phyloP scores from a whole-genome alignment of 108 stramenopile genomes.

The Seminavis robusta region DNA sequence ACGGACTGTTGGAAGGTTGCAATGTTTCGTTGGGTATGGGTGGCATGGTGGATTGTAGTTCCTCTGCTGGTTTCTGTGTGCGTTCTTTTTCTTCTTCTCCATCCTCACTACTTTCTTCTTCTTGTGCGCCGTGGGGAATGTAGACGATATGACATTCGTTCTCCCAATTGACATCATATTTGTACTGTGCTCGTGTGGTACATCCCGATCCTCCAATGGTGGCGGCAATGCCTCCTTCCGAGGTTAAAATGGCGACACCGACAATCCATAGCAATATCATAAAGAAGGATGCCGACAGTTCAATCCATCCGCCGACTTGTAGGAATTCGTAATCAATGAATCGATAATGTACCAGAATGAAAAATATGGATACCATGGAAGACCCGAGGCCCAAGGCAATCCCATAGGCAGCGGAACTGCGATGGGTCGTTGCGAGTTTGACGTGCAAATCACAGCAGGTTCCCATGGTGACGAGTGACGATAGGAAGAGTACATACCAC shows the following conservation, averaged over 20 bases:
- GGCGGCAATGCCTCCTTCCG: slow-evolving; percentile 35
- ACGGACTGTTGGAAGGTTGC: no score
- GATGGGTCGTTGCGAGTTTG: neutral
- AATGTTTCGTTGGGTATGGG: no score
- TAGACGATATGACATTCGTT: no score
- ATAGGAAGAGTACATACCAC: slow-evolving; percentile 57
- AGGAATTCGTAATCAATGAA: slow-evolving; percentile 42
- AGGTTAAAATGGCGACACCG: slow-evolving; percentile 30
- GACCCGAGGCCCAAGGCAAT: slow-evolving; percentile 43
- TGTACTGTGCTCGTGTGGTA: no score
- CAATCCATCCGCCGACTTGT: slow-evolving; percentile 45
- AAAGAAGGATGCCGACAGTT: slow-evolving; percentile 24
- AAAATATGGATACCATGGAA: slow-evolving; percentile 28
- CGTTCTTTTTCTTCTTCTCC: no score
- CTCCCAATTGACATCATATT: neutral
- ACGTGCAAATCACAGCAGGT: slow-evolving; percentile 25
- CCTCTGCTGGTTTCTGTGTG: no score
- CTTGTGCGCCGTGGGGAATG: no score
- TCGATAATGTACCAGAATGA: slow-evolving; percentile 65
- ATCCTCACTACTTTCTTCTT: no score
- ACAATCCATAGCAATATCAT: slow-evolving; percentile 34
- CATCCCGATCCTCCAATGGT: slow-evolving; percentile 18
- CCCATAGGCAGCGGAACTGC: slow-evolving; percentile 37
- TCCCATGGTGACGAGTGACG: slow-evolving; percentile 37
- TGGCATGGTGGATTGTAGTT: no score